Conservation (phyloP, 1,284 basidiomycete genomes). For the Cryptococcus sp. region DNA sequence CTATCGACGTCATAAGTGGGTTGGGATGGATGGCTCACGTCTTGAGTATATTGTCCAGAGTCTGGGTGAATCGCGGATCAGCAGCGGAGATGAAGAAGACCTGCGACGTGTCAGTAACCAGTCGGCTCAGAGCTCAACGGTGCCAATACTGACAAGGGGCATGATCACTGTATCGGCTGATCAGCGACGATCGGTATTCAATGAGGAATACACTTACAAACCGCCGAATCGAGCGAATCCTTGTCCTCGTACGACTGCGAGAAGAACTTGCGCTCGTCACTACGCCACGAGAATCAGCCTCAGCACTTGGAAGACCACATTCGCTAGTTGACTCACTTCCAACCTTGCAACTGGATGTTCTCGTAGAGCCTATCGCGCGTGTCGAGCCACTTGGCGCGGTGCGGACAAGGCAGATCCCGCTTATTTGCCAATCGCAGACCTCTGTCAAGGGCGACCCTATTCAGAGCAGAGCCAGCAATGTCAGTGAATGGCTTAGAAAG, state of each 20-base stretch:
- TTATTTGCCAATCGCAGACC: conserved; percentile 88
- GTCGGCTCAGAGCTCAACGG: conserved; percentile 4
- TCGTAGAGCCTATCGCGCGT: conserved; percentile 81
- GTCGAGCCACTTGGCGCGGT: conserved; percentile 64
- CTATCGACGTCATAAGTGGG: no score
- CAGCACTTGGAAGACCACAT: conserved; percentile 1
- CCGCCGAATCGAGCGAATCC: conserved; percentile 55
- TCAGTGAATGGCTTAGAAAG: neutral
- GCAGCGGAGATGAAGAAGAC: conserved; percentile 82
- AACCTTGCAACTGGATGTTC: conserved; percentile 64
- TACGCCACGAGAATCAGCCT: neutral
- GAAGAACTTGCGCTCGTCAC: conserved; percentile 44
- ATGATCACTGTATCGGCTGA: conserved; percentile 30
- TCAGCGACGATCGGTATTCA: neutral
- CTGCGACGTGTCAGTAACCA: conserved; percentile 48
- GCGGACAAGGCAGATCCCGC: conserved; percentile 61
- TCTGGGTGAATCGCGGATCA: conserved; percentile 81
- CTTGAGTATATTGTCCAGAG: conserved; percentile 75
- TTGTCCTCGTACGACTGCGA: conserved; percentile 55
- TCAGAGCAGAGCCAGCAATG: conserved; percentile 9
- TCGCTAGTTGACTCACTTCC: conserved; percentile 58
- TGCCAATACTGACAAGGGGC: conserved; percentile 30
- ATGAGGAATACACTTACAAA: conserved; percentile 33
- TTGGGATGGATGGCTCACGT: conserved; percentile 48
- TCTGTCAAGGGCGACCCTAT: conserved; percentile 88